Base-by-base conservation (phyloP, 495 filamentous ascomycete genomes). In the Aspergillus saccharolyticus region DNA sequence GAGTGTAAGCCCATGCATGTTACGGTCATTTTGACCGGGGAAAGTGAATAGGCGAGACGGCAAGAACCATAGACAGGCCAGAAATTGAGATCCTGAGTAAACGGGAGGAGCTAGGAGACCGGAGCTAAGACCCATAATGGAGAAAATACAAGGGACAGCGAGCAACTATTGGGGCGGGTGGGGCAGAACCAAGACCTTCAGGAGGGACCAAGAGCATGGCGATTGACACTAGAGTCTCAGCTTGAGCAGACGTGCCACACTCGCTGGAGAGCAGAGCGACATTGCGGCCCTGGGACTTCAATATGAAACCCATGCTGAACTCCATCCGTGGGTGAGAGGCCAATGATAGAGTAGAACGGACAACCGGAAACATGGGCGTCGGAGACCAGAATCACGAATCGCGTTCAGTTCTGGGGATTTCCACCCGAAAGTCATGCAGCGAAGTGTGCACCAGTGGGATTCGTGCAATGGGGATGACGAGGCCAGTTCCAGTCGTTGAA, bases 181-280 rank as follows among this genome's bases (percentile, higher is more conserved):
- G 54, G 33, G 5, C 33, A 39, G 6, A 39, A 5, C 33, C 33
- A 39, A 15, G 33, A 15, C 33, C 14, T 12, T 2, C 7, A 56
- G 59, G 18, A 24, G 43, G 42, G 50, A 3, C 56, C 52, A 59
- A 63, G 54, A 39, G 44, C 24, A 58, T 57, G 53, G 64, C 44
- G 54, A 33, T 55, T 39, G 48, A 47, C 56, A 55, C 53, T 57
- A 54, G 39, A 39, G 65, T 68, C 65, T 68, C 65, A 68, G 43
- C 25, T 61, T 63, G 56, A 61, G 52, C 51, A 58, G 42, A 49
- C 30, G 55, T 24, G 43, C 48, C 48, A 28, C 44, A 28, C 44
- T 20, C 10, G n/a, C 25, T 59, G 44, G 51, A 45, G 56, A 24
- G 44, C 18, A 45, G 56, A 24, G 44, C 18, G 52, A 46, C 39